Conservation (phyloP, 176 grass and related monocot species). For the Pharus latifolius region DNA sequence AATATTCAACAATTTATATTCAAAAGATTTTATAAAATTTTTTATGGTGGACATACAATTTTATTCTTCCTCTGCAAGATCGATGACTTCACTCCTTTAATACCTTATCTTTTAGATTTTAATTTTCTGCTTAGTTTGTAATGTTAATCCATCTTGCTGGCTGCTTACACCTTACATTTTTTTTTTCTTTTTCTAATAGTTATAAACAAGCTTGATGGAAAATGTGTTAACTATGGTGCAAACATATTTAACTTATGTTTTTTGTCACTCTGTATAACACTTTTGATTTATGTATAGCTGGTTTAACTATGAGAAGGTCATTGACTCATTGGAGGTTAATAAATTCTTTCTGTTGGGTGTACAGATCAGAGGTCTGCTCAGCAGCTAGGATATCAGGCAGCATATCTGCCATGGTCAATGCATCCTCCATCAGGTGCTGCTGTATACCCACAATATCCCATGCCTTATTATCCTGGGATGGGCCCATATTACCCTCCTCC, state of each 20-base stretch:
- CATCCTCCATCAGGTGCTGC: slow-evolving; percentile 50
- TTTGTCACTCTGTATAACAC: not conserved
- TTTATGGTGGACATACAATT: not conserved
- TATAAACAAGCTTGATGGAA: not conserved
- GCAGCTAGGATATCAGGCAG: slow-evolving; percentile 50
- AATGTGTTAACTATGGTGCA: not conserved
- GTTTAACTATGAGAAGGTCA: not conserved
- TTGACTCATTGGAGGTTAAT: not conserved
- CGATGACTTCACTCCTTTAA: too few relatives aligned
- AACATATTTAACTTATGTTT: not conserved
- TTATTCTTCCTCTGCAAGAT: not conserved
- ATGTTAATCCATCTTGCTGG: not conserved
- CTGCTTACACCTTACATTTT: not conserved
- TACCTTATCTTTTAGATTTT: not conserved
- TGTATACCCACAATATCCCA: slow-evolving; percentile 50
- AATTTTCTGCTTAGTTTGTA: not conserved
- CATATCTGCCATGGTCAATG: slow-evolving; percentile 86
- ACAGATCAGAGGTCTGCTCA: slow-evolving; percentile 54
- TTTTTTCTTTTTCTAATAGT: not conserved
- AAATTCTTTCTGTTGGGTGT: slow-evolving; percentile 7
- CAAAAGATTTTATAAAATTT: not conserved
- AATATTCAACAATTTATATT: not conserved
- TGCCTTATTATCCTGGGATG: slow-evolving; percentile 73
- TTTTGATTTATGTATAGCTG: not conserved
- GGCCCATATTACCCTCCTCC: slow-evolving; percentile 52